Base-by-base conservation (phyloP, 2,329 filamentous ascomycete genomes). In the Xylariaceae sp. region DNA sequence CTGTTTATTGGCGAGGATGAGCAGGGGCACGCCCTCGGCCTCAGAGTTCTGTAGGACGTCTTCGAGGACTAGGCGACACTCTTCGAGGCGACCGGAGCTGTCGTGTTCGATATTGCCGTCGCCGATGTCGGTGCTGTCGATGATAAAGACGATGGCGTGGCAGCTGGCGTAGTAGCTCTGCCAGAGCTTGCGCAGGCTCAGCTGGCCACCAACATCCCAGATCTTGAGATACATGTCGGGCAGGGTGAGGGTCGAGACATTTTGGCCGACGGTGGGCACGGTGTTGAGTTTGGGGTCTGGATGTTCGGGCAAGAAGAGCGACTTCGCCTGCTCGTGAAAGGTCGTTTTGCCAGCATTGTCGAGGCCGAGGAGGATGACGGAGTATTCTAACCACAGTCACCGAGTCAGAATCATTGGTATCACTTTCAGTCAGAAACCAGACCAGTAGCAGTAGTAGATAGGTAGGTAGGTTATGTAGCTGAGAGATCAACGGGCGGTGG, bases 301-400 rank as follows among this genome's bases (percentile, higher is more conserved):
- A 58, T 76, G 77, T 63, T 80, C 79, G 50, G 85, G 81, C 64
- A 86, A 81, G 81, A 91, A 96, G 72, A 95, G 82, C 57, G 91
- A 85, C 77, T 96, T 97, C 75, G 97, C 91, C 75, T 97, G 92
- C 73, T 95, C 91, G 76, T 97, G 92, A 72, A 97, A 92, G 30
- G 94, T 97, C 47, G 94, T 97, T 81, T 97, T 97, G 75, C 94
- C 94, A 62, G 94, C 94, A 73, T 97, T 97, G 80, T 97, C 94
- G 72, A 97, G 89, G 64, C 94, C 94, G 69, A 97, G 89, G 67
- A 97, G 88, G 72, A 97, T 90, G 71, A 97, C 90, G 18, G 93
- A 97, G 81, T 97, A 97, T 79, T 97, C 93, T 94, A 71, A 71
- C 42, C 55, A 58, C 30, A 50, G 15, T 34, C 10, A 23, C 5